A percentile compares a stretch with the other conserved stretches of the same genome.
These are phyloP conservation scores for Colletotrichum paranaense DNA, from an alignment of 2,329 filamentous ascomycete genomes.

Conservation along the genomic window DNA sequence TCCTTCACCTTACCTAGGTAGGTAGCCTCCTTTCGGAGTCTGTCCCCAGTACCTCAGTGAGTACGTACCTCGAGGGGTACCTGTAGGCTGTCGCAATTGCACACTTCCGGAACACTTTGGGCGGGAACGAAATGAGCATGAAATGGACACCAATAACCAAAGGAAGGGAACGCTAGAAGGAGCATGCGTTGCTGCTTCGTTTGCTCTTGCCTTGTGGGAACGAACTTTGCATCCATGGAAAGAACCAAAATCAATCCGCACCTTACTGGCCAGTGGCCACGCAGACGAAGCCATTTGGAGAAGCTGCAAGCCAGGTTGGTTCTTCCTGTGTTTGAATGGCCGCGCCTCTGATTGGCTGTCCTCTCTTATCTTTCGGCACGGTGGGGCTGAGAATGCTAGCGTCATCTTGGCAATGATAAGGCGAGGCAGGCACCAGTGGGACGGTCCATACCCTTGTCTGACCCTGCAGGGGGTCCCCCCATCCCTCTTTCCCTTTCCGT, in stretches of 20 bases:
- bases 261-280: neutral
- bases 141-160: neutral
- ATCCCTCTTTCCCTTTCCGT: neutral
- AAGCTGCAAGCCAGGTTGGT: constrained; percentile 8
- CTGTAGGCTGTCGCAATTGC: neutral
- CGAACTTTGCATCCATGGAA: neutral
- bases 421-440: constrained; percentile 16
- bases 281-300: constrained; percentile 18
- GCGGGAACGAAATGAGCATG: too few relatives aligned
- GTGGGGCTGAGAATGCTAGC: neutral
- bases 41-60: neutral
- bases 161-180: constrained; percentile 21
- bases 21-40: neutral
- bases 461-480: constrained; percentile 15
- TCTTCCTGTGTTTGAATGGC: neutral
- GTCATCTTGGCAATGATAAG: constrained; percentile 35
- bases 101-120: too few relatives aligned
- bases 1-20: too few relatives aligned
- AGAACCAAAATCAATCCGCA: neutral
- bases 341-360: constrained; percentile 8
- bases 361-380: constrained; percentile 35
- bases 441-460: neutral
- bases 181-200: neutral
- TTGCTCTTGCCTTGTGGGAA: constrained; percentile 9
- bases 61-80: neutral